Evolutionary conservation across 345 rosid species (phyloP).

Genomic region (Nasturtium officinale): DNA sequence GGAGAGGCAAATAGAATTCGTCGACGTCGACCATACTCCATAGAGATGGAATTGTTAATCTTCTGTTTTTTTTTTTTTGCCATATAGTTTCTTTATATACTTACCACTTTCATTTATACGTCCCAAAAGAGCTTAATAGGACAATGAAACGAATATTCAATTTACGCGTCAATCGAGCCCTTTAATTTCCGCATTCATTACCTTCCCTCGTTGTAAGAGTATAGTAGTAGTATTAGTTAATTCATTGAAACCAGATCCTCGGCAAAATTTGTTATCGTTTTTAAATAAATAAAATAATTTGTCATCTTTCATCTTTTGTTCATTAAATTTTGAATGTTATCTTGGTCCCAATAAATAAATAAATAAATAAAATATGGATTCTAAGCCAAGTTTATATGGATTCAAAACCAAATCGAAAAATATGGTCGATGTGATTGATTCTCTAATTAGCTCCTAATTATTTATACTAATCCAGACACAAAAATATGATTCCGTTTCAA

Average conservation of each 20-base stretch:
- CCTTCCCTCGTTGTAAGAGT: background rate
- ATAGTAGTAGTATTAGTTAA: background rate
- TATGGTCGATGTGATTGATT: background rate
- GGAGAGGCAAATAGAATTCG: background rate
- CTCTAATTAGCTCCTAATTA: background rate
- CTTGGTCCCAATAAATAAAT: too few relatives aligned
- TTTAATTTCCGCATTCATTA: conserved; percentile 1
- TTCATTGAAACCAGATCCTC: background rate
- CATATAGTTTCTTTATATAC: background rate
- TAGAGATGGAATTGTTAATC: background rate
- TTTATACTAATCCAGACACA: background rate
- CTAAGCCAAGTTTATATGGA: background rate
- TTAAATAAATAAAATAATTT: too few relatives aligned
- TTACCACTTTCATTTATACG: background rate
- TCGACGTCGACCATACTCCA: background rate
- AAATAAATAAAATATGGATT: too few relatives aligned
- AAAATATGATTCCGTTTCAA: background rate
- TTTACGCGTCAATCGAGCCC: background rate
- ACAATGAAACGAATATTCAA: background rate
- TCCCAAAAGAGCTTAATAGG: background rate
- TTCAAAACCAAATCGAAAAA: background rate
- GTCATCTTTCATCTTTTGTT: too few relatives aligned
- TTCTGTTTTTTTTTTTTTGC: background rate
- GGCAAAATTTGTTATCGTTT: too few relatives aligned
- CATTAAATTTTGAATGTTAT: too few relatives aligned